These are phyloP conservation scores for Parathielavia hyrcaniae DNA, from an alignment of 495 filamentous ascomycete species.

Conservation along the genomic window DNA sequence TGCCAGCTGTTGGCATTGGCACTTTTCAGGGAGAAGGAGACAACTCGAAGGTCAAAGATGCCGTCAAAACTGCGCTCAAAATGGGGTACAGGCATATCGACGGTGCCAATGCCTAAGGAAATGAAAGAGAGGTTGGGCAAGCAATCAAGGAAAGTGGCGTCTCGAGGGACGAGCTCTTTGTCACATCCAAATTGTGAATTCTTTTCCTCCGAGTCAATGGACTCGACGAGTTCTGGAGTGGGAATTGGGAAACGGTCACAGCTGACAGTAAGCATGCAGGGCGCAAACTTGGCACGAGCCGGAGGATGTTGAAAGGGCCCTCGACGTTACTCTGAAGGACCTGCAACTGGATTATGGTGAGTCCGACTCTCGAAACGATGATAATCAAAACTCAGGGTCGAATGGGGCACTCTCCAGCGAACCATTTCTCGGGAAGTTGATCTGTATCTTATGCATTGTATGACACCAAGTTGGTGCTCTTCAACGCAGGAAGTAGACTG, in stretches of 20 bases:
- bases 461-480: not conserved
- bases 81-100: constrained; percentile 40
- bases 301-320: constrained; percentile 27
- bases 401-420: not conserved
- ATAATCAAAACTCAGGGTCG: not conserved
- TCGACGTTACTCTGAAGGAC: constrained; percentile 25
- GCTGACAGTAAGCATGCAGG: constrained; percentile 8
- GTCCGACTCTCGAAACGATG: not conserved
- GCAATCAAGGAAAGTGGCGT: constrained; percentile 37
- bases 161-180: constrained; percentile 33
- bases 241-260: too few species aligned
- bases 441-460: constrained; percentile 36
- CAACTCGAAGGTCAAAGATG: constrained; percentile 30
- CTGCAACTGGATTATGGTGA: constrained; percentile 30
- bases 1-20: constrained; percentile 31
- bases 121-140: constrained; percentile 38
- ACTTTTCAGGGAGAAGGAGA: constrained; percentile 28
- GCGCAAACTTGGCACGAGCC: constrained; percentile 32
- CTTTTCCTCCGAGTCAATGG: not conserved
- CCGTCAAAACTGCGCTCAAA: constrained; percentile 32
- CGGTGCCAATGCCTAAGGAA: constrained; percentile 37
- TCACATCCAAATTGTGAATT: constrained; percentile 35
- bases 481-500: not conserved
- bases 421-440: constrained; percentile 23
- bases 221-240: not conserved